Evolutionary conservation across 2,329 filamentous ascomycete species (phyloP).

Genomic region (Diaporthe helianthi): DNA sequence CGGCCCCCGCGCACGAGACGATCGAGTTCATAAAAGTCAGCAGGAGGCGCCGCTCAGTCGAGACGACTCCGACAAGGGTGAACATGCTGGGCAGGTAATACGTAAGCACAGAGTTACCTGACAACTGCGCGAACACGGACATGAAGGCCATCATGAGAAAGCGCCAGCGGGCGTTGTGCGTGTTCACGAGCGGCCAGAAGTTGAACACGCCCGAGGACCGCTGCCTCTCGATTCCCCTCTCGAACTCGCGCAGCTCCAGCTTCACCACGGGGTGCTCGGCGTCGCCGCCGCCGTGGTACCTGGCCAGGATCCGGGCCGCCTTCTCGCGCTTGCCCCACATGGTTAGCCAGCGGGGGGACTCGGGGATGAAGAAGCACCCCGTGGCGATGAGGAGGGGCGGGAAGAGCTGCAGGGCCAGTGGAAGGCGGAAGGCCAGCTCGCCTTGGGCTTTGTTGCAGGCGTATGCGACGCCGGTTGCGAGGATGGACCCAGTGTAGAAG

Average conservation of each 20-base stretch:
- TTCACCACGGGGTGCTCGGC: conserved; percentile 46
- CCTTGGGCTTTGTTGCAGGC: conserved; percentile 33
- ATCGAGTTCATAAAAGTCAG: conserved; percentile 30
- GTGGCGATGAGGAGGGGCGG: conserved; percentile 47
- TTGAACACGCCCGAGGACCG: conserved; percentile 40
- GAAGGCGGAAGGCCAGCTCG: conserved; percentile 43
- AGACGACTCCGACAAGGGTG: conserved; percentile 32
- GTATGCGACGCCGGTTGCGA: conserved; percentile 51
- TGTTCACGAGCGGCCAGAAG: conserved; percentile 41
- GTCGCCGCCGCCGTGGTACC: conserved; percentile 44
- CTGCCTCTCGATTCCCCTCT: conserved; percentile 44
- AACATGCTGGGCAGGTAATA: conserved; percentile 36
- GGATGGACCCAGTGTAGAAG: conserved; percentile 49
- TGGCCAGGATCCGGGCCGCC: conserved; percentile 46
- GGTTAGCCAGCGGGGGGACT: conserved; percentile 52
- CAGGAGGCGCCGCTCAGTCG: conserved; percentile 34
- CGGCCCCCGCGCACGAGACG: conserved; percentile 33
- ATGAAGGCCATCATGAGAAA: conserved; percentile 35
- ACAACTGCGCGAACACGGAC: conserved; percentile 27
- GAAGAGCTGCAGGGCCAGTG: conserved; percentile 47
- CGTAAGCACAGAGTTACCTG: conserved; percentile 31
- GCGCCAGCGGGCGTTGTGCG: conserved; percentile 37
- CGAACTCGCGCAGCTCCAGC: conserved; percentile 50
- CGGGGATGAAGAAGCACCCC: conserved; percentile 47
- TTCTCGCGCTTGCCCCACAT: conserved; percentile 47